Conservation (phyloP, 75 land plant species). For the Cryptomeria japonica region DNA sequence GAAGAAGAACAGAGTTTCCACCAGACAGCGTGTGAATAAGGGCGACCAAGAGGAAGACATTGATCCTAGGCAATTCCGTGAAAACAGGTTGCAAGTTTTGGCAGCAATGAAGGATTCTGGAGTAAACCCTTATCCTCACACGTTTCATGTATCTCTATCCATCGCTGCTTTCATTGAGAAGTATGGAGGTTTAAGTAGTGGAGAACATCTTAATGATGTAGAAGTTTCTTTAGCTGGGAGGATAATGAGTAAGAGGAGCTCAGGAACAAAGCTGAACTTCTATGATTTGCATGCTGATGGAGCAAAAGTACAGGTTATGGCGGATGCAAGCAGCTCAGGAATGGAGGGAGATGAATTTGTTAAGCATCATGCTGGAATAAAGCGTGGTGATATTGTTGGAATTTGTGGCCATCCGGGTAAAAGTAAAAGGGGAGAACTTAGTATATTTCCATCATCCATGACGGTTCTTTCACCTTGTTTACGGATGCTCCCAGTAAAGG, state of each 20-base stretch:
- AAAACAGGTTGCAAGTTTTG: constrained; percentile 63
- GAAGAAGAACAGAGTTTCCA: too few relatives aligned
- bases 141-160: constrained; percentile 52
- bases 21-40: not conserved
- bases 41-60: constrained; percentile 64
- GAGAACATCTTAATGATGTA: constrained; percentile 54
- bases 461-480: constrained; percentile 78
- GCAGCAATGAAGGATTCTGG: constrained; percentile 43
- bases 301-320: constrained; percentile 78
- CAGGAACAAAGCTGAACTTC: constrained; percentile 62
- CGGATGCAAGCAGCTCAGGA: constrained; percentile 60
- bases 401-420: constrained; percentile 85
- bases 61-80: constrained; percentile 84
- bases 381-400: constrained; percentile 91
- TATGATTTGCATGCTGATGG: constrained; percentile 79
- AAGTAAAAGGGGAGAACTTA: constrained; percentile 83
- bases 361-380: constrained; percentile 60
- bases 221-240: constrained; percentile 66
- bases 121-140: constrained; percentile 83
- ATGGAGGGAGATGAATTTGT: constrained; percentile 64
- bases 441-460: constrained; percentile 70
- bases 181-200: constrained; percentile 43
- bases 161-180: constrained; percentile 49
- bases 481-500: constrained; percentile 68
- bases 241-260: constrained; percentile 70